Conservation (phyloP, 805 yeast species). For the Hanseniaspora lindneri region DNA sequence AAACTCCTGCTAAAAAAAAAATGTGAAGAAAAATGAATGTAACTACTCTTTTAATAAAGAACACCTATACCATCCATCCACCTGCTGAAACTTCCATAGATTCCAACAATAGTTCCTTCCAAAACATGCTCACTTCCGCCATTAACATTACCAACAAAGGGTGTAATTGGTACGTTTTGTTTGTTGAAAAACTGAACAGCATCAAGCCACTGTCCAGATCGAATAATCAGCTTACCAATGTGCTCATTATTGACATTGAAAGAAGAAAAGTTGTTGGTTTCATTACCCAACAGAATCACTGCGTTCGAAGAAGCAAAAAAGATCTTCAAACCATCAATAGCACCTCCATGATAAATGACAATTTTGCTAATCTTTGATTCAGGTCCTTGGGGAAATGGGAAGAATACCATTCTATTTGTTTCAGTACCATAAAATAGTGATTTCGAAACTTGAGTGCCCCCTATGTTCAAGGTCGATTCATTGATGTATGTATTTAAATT, state of each 20-base stretch:
- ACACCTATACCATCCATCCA: constrained; percentile 74
- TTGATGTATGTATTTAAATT: constrained; percentile 10
- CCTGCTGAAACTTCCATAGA: constrained; percentile 52
- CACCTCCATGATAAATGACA: constrained; percentile 60
- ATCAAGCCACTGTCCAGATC: constrained; percentile 85
- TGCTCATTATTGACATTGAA: constrained; percentile 48
- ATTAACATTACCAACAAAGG: constrained; percentile 51
- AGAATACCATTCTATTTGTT: constrained; percentile 21
- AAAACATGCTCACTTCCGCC: constrained; percentile 57
- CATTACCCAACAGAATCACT: constrained; percentile 39
- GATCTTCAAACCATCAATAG: constrained; percentile 71
- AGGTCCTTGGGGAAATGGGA: constrained; percentile 26
- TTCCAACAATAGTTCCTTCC: constrained; percentile 51
- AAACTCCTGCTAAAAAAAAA: not conserved
- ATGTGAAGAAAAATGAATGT: not conserved
- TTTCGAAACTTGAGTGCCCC: constrained; percentile 28
- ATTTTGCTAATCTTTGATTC: constrained; percentile 35
- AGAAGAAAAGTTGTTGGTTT: constrained; percentile 42
- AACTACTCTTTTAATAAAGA: constrained; percentile 31
- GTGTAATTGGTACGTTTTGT: constrained; percentile 40
- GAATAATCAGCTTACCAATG: constrained; percentile 47
- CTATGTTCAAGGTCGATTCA: constrained; percentile 18
- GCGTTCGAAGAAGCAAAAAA: constrained; percentile 24
- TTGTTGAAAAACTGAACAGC: constrained; percentile 61
- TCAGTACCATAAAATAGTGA: constrained; percentile 29